A percentile compares a stretch with the other conserved stretches of the same genome.
Conservation (phyloP, 2,329 filamentous ascomycete genomes). For the Ophiognomonia clavigignenti-juglandacearum region DNA sequence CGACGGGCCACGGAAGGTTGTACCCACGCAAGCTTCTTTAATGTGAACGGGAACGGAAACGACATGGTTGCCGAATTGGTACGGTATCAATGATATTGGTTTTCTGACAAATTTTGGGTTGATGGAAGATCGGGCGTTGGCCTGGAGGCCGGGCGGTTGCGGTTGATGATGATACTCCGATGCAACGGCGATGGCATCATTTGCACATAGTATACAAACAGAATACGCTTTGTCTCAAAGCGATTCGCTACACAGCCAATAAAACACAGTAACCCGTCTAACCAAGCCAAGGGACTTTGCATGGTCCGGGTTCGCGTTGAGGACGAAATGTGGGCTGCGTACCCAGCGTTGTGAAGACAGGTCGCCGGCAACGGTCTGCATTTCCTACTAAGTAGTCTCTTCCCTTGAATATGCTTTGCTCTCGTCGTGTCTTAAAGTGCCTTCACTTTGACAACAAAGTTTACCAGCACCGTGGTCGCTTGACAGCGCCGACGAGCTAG, state of each 20-base stretch:
- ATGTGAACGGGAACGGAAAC: slow-evolving; percentile 5
- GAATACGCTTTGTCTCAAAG: slow-evolving; percentile 9
- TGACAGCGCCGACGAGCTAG: no score
- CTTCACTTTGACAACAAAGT: no score
- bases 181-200: slow-evolving; percentile 13
- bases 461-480: no score
- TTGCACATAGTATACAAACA: slow-evolving; percentile 11
- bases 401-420: no score
- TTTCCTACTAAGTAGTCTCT: no score
- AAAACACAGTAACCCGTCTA: slow-evolving; percentile 2
- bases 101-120: background rate
- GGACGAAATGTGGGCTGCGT: no score
- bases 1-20: no score
- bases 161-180: slow-evolving; percentile 15
- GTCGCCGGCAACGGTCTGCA: no score
- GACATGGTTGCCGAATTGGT: no score
- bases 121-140: background rate
- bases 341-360: no score
- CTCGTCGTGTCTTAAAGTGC: no score
- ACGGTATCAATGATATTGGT: slow-evolving; percentile 13
- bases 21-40: slow-evolving; percentile 8
- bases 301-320: no score
- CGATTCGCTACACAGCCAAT: slow-evolving; percentile 9
- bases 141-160: background rate
- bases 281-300: background rate